Conservation (phyloP, 2,329 filamentous ascomycete species). For the Ophiostoma ips region DNA sequence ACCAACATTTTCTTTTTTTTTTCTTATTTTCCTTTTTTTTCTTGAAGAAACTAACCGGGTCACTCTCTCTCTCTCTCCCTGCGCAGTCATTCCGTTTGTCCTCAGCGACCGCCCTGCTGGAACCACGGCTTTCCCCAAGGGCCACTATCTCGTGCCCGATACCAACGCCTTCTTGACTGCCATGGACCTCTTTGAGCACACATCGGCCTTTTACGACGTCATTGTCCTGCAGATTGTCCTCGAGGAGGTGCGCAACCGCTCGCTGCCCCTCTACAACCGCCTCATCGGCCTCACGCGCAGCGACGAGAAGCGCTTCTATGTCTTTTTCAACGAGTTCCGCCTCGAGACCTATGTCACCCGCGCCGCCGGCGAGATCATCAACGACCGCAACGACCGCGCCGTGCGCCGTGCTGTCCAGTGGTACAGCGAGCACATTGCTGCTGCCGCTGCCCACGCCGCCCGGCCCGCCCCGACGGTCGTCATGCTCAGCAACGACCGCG, state of each 20-base stretch:
- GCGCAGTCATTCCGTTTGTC: conserved; percentile 62
- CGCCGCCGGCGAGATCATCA: conserved; percentile 69
- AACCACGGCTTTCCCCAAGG: conserved; percentile 67
- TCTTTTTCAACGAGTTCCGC: conserved; percentile 98
- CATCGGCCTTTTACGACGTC: conserved; percentile 89
- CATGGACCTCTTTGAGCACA: conserved; percentile 94
- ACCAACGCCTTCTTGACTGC: conserved; percentile 91
- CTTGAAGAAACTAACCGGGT: background rate
- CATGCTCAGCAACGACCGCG: conserved; percentile 87
- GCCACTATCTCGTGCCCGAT: conserved; percentile 90
- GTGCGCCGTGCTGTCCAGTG: conserved; percentile 76
- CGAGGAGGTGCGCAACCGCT: conserved; percentile 89
- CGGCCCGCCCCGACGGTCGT: conserved; percentile 61
- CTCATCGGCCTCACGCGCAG: conserved; percentile 83
- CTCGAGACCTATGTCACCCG: conserved; percentile 77
- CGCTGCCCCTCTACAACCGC: conserved; percentile 86
- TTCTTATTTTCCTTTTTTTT: background rate
- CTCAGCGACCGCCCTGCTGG: conserved; percentile 80
- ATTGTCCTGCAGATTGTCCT: conserved; percentile 90
- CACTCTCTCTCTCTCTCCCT: background rate
- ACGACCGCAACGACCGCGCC: conserved; percentile 90
- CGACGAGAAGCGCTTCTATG: conserved; percentile 92
- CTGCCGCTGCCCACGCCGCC: conserved; percentile 28
- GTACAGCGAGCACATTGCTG: conserved; percentile 73
- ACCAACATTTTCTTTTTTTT: no score